Base-by-base conservation (phyloP, 2,329 filamentous ascomycete species). In the Cadophora luteo-olivacea region DNA sequence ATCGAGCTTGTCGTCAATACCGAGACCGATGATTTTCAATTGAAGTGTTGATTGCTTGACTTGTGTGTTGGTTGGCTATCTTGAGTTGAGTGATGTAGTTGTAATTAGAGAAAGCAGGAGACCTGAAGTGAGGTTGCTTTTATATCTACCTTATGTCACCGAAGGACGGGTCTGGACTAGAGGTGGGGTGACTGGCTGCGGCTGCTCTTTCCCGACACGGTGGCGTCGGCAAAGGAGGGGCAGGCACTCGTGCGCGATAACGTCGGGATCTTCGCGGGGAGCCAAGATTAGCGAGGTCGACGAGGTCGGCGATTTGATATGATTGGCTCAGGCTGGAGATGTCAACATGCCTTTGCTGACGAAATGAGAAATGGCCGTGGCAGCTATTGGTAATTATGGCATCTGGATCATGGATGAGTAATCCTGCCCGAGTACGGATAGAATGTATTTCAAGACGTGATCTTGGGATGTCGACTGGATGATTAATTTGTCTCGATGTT, bases 271-370 rank as follows among this genome's bases (percentile, higher is more conserved):
- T 45, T 29, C 5, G 7, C 63, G 25, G 63, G 33, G 36, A 38
- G 52, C 24, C 29, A 29, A 58, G 54, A 58, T 51, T 58, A 61
- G 62, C 49, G 62, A 64, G 54, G 64, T 66, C 55, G 55, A 60
- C 64, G 64, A 61, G 64, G 54, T 65, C 63, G 63, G 63, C 63
- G 63, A 65, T 38, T 65, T 22, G 22, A 4, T 22, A 45, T 33
- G 36, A 41, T 38, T 58, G 33, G 33, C n/a, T 14, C 32, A 38
- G 45, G 45, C 8, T 22, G 19, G n/a, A 22, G 19, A 49, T 49
- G 45, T 49, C 45, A 49, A 49, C 45, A 49, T 45, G 2, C 41
- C 11, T 2, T 45, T 11, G 11, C 12, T 45, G 41, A 16, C 12
- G 3, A 45, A 14, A 19, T 2, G 16, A 38, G 9, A 9, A 4